Conservation (phyloP, 2,329 filamentous ascomycete genomes). For the Colletotrichum sp. region DNA sequence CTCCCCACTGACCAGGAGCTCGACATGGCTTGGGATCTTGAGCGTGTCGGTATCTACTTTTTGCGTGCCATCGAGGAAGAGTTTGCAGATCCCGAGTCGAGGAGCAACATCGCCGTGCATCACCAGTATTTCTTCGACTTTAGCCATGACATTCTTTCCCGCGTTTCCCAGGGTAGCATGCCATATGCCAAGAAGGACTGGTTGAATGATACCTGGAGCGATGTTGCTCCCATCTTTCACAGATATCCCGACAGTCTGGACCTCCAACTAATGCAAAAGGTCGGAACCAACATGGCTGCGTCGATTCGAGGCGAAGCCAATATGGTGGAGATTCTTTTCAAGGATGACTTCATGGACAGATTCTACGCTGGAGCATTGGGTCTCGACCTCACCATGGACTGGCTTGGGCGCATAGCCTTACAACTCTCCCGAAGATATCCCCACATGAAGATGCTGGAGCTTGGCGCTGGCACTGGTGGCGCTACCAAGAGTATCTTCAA, state of each 20-base stretch:
- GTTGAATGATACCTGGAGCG: background rate
- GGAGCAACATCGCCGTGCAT: background rate
- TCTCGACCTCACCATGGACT: background rate
- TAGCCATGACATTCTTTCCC: background rate
- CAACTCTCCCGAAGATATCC: constrained; percentile 12
- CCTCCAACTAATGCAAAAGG: background rate
- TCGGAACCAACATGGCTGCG: background rate
- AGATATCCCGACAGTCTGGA: background rate
- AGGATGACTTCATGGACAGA: background rate
- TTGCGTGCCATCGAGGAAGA: background rate
- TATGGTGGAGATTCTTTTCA: background rate
- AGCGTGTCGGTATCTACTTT: background rate
- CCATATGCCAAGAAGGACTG: background rate
- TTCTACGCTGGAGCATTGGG: background rate
- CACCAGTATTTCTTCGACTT: background rate
- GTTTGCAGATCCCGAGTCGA: background rate
- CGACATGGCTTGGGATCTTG: background rate
- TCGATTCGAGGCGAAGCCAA: background rate
- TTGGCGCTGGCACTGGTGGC: constrained; percentile 49
- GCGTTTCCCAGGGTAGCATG: background rate
- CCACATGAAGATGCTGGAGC: constrained; percentile 28
- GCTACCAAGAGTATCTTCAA: constrained; percentile 10
- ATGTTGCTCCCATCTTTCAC: background rate
- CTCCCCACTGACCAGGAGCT: background rate
- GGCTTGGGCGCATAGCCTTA: background rate